A percentile compares a stretch with the other conserved stretches of the same genome.
phyloP scores from a whole-genome alignment of 73 alveolate genomes.

The Paramecium tetraurelia region DNA sequence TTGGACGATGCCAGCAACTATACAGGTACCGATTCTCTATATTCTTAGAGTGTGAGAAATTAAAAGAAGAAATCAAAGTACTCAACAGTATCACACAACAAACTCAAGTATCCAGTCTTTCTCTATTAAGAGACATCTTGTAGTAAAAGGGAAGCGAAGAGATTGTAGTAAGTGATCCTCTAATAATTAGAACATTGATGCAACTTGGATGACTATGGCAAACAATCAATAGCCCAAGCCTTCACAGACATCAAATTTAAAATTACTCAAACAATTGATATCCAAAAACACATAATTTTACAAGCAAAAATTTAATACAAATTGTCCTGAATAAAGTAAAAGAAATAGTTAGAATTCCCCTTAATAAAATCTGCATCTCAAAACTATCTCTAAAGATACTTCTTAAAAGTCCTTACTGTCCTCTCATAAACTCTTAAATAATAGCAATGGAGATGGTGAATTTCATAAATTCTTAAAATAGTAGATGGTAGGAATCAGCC shows the following conservation, averaged over 20 bases:
- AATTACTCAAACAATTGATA: background rate
- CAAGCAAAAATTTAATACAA: background rate
- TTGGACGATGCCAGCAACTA: background rate
- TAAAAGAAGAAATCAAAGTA: constrained; percentile 21
- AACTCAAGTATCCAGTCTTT: background rate
- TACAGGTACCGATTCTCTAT: background rate
- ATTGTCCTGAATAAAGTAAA: background rate
- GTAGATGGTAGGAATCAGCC: background rate
- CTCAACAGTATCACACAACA: background rate
- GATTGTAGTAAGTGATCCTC: background rate
- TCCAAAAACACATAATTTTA: background rate
- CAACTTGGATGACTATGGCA: constrained; percentile 9
- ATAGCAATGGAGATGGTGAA: background rate
- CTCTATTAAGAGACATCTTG: background rate
- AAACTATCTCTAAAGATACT: background rate
- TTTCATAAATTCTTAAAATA: constrained; percentile 8
- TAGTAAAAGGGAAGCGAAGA: background rate
- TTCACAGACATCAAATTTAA: background rate
- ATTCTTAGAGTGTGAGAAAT: background rate
- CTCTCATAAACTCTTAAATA: background rate
- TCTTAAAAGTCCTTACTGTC: background rate
- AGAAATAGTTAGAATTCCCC: background rate
- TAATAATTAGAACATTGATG: constrained; percentile 21
- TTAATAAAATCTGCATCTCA: background rate
- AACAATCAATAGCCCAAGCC: background rate